Evolutionary conservation across 202 grass and related monocot species (phyloP).

Genomic region (Schoenoplectus tabernaemontani): DNA sequence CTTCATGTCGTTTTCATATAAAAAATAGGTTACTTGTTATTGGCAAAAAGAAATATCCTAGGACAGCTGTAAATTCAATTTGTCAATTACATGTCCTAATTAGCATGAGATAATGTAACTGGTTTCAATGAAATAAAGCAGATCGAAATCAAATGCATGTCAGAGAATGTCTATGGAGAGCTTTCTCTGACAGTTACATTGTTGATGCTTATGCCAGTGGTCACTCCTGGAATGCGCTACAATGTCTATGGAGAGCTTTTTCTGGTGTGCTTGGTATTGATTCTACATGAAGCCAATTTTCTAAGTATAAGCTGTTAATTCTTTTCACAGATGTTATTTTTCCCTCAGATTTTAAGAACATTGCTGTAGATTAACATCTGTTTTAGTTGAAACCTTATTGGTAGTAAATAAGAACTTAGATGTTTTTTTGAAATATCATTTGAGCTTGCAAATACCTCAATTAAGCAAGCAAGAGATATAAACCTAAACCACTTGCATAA

Average conservation of each 20-base stretch:
- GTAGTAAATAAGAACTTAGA: neutral
- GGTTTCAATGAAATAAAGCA: conserved; percentile 74
- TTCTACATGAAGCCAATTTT: conserved; percentile 72
- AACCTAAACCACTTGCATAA: neutral
- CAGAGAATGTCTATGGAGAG: conserved; percentile 28
- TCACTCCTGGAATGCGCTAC: conserved; percentile 53
- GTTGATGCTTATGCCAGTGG: conserved; percentile 56
- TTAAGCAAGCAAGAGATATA: neutral
- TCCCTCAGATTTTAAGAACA: conserved; percentile 21
- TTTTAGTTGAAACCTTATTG: neutral
- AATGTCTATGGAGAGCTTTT: conserved; percentile 82
- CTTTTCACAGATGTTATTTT: too few relatives aligned
- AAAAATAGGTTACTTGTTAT: neutral
- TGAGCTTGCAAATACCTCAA: neutral
- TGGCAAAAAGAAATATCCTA: neutral
- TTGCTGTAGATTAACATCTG: too few relatives aligned
- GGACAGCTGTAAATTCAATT: neutral
- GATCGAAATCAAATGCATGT: conserved; percentile 55
- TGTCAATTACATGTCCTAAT: neutral
- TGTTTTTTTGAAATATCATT: too few relatives aligned
- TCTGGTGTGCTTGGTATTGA: conserved; percentile 72
- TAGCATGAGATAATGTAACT: conserved; percentile 23
- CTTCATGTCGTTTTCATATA: neutral
- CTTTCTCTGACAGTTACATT: conserved; percentile 65
- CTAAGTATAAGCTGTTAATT: conserved; percentile 41